phyloP scores from a whole-genome alignment of 306 rosid genomes.

The Cucurbita maxima region DNA sequence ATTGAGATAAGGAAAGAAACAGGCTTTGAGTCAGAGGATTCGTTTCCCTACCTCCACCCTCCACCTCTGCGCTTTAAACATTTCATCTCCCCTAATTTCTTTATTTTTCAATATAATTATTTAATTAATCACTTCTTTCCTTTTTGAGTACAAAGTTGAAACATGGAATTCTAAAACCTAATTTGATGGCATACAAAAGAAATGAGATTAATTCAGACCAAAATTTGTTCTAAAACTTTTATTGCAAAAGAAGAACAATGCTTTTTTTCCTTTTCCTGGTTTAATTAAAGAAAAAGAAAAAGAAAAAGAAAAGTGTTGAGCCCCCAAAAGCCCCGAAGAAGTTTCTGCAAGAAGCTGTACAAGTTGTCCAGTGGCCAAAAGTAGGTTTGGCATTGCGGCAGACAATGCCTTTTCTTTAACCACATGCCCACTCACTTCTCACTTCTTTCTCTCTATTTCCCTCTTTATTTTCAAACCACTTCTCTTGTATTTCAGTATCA shows the following conservation, averaged over 20 bases:
- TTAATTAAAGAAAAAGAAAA: too few relatives aligned
- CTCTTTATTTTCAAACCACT: not conserved
- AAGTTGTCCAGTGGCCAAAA: not conserved
- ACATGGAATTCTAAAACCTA: not conserved
- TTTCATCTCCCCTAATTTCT: too few relatives aligned
- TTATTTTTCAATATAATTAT: not conserved
- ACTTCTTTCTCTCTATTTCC: too few relatives aligned
- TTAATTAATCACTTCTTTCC: not conserved
- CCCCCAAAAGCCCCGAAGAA: not conserved
- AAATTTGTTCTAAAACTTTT: not conserved
- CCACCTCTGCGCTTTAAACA: not conserved
- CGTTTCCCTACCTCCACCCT: not conserved
- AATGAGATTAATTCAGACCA: not conserved
- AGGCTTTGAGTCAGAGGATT: not conserved
- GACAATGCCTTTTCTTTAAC: not conserved
- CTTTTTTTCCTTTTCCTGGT: too few relatives aligned
- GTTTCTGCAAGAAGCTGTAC: slow-evolving; percentile 1
- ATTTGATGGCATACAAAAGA: not conserved
- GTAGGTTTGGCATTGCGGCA: not conserved
- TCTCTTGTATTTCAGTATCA: not conserved
- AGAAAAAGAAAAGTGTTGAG: too few relatives aligned
- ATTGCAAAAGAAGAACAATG: not conserved
- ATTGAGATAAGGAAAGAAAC: slow-evolving; percentile 7
- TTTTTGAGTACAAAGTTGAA: not conserved
- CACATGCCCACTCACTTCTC: not conserved